phyloP scores from a whole-genome alignment of 805 yeast genomes.

The Yarrowia bubula region DNA sequence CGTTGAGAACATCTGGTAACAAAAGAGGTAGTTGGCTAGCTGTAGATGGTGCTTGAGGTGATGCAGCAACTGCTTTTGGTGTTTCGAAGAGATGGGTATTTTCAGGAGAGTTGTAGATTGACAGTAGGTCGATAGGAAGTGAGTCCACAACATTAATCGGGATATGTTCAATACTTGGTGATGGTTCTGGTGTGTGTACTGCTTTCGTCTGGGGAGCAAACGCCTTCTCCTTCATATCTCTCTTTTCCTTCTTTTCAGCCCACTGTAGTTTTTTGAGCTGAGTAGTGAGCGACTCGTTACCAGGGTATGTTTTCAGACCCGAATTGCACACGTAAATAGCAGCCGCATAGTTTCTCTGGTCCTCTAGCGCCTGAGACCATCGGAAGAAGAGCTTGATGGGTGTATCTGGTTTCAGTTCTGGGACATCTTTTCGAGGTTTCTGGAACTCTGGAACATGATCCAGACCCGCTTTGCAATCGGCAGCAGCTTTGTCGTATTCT shows the following conservation, averaged over 20 bases:
- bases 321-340: constrained; percentile 15
- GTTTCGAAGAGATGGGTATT: background rate
- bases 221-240: constrained; percentile 5
- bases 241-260: constrained; percentile 29
- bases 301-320: constrained; percentile 29
- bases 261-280: constrained; percentile 28
- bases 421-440: constrained; percentile 30
- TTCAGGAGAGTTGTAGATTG: constrained; percentile 8
- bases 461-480: constrained; percentile 30
- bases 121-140: background rate
- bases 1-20: constrained; percentile 28
- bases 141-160: background rate
- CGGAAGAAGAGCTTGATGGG: constrained; percentile 17
- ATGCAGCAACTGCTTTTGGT: background rate
- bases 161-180: background rate
- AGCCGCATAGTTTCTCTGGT: constrained; percentile 20
- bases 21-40: background rate
- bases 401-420: constrained; percentile 25
- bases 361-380: constrained; percentile 27
- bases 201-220: background rate
- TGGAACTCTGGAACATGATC: constrained; percentile 6
- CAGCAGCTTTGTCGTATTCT: constrained; percentile 28
- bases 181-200: background rate
- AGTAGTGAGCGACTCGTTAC: constrained; percentile 26
- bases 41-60: background rate